Conservation (phyloP, 2,329 filamentous ascomycete genomes). For the Cytospora paraplurivora region DNA sequence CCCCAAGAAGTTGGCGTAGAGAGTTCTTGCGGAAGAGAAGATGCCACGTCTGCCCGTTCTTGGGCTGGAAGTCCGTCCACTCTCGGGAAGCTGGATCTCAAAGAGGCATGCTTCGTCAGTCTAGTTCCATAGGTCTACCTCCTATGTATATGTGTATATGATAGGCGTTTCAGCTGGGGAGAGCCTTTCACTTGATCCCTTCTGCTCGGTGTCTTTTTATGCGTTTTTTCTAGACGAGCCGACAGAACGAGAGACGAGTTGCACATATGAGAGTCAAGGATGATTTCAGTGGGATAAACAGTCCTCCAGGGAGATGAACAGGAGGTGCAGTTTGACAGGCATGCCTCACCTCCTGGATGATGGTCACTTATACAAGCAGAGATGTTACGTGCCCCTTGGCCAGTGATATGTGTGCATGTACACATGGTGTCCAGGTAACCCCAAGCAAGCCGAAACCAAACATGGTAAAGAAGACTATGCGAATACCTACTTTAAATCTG, state of each 20-base stretch:
- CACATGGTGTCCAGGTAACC: not conserved
- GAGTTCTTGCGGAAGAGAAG: slow-evolving; percentile 9
- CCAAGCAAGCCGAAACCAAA: not conserved
- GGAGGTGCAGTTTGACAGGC: not conserved
- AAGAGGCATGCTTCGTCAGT: not conserved
- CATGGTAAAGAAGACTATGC: not conserved
- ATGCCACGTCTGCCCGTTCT: not conserved
- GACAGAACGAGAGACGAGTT: not conserved
- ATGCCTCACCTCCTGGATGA: not conserved
- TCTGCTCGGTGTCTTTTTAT: not conserved
- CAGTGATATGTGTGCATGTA: not conserved
- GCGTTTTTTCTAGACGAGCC: not conserved
- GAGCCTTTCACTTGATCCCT: not conserved
- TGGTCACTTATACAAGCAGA: not conserved
- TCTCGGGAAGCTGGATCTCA: not conserved
- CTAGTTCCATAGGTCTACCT: no score
- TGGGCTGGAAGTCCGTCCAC: not conserved
- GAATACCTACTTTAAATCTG: not conserved
- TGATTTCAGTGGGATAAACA: not conserved
- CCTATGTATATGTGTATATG: not conserved
- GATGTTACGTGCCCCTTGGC: not conserved
- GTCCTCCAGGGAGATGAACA: not conserved
- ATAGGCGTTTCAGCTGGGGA: no score
- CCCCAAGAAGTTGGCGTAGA: not conserved
- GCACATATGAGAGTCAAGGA: not conserved